A percentile compares a stretch with the other conserved stretches of the same genome.
Conservation (phyloP, 805 yeast species). For the Metschnikowia bowlesiae region DNA sequence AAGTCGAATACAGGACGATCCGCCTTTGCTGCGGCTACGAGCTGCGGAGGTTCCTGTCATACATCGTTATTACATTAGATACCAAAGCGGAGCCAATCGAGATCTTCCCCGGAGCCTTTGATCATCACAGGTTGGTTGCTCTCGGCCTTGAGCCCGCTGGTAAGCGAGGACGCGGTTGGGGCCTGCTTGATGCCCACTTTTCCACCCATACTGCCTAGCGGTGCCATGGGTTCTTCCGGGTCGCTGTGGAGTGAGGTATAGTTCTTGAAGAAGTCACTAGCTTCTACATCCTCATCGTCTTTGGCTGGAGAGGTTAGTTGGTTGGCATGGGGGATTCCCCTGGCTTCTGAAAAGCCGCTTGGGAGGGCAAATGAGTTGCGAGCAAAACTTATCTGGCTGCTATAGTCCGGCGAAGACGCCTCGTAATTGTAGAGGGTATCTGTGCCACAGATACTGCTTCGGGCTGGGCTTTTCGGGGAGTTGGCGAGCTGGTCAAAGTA, state of each 20-base stretch:
- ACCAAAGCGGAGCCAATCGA: slow-evolving; percentile 34
- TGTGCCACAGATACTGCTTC: slow-evolving; percentile 8
- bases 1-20: too few relatives aligned
- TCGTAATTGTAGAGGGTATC: slow-evolving; percentile 9
- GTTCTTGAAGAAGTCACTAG: slow-evolving; percentile 22
- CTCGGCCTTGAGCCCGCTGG: slow-evolving; percentile 15
- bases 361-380: slow-evolving; percentile 13
- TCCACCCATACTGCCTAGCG: slow-evolving; percentile 11
- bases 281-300: slow-evolving; percentile 15
- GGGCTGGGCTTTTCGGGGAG: slow-evolving; percentile 2
- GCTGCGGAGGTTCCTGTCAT: background rate
- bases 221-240: slow-evolving; percentile 14
- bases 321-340: slow-evolving; percentile 1
- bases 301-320: slow-evolving; percentile 11
- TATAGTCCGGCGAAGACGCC: slow-evolving; percentile 13
- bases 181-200: slow-evolving; percentile 14
- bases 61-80: slow-evolving; percentile 13
- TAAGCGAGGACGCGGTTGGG: slow-evolving; percentile 13
- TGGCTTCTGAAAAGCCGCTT: slow-evolving; percentile 7
- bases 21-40: too few relatives aligned
- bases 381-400: slow-evolving; percentile 1
- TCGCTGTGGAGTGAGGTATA: slow-evolving; percentile 21
- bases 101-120: slow-evolving; percentile 11
- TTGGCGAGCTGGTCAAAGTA: slow-evolving; percentile 8
- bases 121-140: slow-evolving; percentile 1